phyloP scores from a whole-genome alignment of 1,139 yeast species.

The Chernovozyma sophiae-reginae region DNA sequence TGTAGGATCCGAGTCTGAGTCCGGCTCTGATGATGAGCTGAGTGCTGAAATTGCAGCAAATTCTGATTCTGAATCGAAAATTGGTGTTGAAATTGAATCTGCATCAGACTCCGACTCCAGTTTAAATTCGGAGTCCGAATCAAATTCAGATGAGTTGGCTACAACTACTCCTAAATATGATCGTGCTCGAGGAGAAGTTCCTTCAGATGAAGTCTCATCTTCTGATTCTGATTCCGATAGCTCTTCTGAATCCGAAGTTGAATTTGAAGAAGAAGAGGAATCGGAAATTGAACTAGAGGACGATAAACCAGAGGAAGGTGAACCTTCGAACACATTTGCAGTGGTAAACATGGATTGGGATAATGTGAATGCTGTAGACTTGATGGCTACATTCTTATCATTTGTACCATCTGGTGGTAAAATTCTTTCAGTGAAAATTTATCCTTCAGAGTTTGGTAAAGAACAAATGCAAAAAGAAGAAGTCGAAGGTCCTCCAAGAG shows the following conservation, averaged over 20 bases:
- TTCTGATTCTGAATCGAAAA: conserved; percentile 13
- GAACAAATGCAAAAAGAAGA: conserved; percentile 90
- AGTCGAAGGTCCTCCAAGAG: conserved; percentile 87
- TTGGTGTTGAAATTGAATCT: conserved; percentile 17
- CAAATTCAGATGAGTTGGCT: not conserved
- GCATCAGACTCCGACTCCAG: conserved; percentile 15
- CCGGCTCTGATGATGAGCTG: conserved; percentile 18
- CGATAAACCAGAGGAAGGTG: conserved; percentile 72
- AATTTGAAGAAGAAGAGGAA: conserved; percentile 35
- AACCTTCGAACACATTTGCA: conserved; percentile 77
- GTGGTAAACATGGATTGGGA: conserved; percentile 99
- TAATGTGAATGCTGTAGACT: conserved; percentile 75
- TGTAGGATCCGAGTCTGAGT: conserved; percentile 15
- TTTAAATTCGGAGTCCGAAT: conserved; percentile 9
- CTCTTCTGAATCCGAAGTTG: conserved; percentile 23
- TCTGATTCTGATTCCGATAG: conserved; percentile 27
- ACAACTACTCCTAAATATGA: conserved; percentile 30
- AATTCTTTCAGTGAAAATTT: conserved; percentile 69
- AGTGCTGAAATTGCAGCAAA: conserved; percentile 15
- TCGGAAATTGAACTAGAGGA: conserved; percentile 55
- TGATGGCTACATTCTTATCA: conserved; percentile 85
- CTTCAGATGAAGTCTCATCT: conserved; percentile 20
- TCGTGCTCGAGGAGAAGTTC: conserved; percentile 66
- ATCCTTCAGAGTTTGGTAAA: conserved; percentile 92
- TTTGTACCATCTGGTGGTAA: conserved; percentile 78